Base-by-base conservation (phyloP, 177 flowering plant species). In the Vitis hybrid region DNA sequence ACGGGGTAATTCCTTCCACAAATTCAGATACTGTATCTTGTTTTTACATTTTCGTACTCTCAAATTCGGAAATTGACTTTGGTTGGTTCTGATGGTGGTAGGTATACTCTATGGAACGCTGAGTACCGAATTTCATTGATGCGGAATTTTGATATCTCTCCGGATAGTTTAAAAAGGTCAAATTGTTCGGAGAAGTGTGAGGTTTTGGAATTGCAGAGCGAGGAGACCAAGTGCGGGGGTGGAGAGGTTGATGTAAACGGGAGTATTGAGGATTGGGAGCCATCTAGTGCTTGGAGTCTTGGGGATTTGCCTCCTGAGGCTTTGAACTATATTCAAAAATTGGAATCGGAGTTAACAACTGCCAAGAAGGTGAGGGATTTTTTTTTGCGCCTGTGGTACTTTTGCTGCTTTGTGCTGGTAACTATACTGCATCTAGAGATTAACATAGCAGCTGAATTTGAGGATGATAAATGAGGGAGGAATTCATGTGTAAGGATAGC, bases 71-170 rank as follows among this genome's bases (percentile, higher is more conserved):
- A 65, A n/a, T 44, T 15, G 50, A 44, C 14, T 77, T 53, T 65
- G 52, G 28, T 6, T 66, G 66, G 47, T 8, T 12, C 69, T 38
- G 47, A 47, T 63, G 33, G 52, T 67, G 17, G 59, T 80, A 92
- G 97, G 85, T 92, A 92, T 78, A 92, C 97, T 3, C 68, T 92
- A 77, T 92, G 96, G 97, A 92, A 91, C 74, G 96, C 96, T 57
- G 97, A 92, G 82, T 92, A 90, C 66, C 77, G 97, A 70, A 76
- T 89, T 13, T 82, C 89, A 10, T 77, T 92, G 92, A 85, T 73
- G 82, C 82, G 94, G 82, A 92, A 90, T 71, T 88, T 90, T 65
- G 91, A 87, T 47, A 71, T 83, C 0, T 75, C 94, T 3, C 57
- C 70, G 3, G 83, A 72, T 50, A 51, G 22, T 63, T 22, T 22